phyloP scores from a whole-genome alignment of 352 stramenopile genomes.

The Phytopythium aichiense region DNA sequence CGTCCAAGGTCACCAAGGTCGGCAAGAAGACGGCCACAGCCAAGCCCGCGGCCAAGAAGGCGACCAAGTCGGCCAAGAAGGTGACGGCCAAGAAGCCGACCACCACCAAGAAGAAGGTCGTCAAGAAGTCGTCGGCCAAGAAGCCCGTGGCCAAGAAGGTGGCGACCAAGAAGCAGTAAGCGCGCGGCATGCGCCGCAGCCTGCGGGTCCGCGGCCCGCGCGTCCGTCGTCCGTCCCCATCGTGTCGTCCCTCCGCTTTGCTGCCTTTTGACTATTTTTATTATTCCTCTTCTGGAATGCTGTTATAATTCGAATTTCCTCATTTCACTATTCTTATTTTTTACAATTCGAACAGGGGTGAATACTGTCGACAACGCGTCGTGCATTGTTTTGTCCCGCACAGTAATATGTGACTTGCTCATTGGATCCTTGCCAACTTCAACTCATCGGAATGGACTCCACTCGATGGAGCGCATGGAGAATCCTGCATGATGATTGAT shows the following conservation, averaged over 20 bases:
- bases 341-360: too few relatives aligned
- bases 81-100: conserved; percentile 46
- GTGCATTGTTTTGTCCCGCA: too few relatives aligned
- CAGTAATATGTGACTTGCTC: too few relatives aligned
- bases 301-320: conserved; percentile 21
- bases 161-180: conserved; percentile 32
- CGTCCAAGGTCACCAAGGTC: conserved; percentile 15
- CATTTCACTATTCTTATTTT: conserved; percentile 3
- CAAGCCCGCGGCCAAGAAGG: conserved; percentile 19
- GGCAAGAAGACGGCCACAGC: conserved; percentile 18
- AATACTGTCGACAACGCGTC: too few relatives aligned
- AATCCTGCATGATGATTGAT: too few relatives aligned
- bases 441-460: too few relatives aligned
- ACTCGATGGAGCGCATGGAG: too few relatives aligned
- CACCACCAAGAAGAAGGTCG: conserved; percentile 58
- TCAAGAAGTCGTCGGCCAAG: conserved; percentile 65
- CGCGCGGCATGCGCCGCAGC: neutral
- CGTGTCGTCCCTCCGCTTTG: neutral
- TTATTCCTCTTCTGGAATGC: conserved; percentile 39
- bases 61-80: conserved; percentile 31
- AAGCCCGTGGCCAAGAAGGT: conserved; percentile 30
- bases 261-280: conserved; percentile 41
- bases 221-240: neutral
- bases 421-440: too few relatives aligned
- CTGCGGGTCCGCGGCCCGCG: too few relatives aligned